These are phyloP conservation scores for Macrolepiota dolichaula DNA, from an alignment of 768 basidiomycete genomes.

Conservation along the genomic window DNA sequence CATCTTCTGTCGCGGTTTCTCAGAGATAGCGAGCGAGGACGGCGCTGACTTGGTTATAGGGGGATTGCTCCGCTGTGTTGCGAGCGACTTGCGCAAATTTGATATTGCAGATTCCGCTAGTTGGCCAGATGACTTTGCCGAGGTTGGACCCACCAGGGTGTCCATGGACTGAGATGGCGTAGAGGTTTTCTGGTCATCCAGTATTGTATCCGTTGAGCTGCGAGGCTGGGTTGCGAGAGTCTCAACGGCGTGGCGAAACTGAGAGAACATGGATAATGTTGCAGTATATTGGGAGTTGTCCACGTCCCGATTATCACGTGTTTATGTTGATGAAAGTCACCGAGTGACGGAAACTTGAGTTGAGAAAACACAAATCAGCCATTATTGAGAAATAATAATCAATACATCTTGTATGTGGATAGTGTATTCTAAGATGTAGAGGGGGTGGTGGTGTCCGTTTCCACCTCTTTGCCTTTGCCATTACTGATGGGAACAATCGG, in stretches of 20 bases:
- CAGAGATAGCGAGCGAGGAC: conserved; percentile 10
- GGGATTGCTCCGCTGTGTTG: conserved; percentile 40
- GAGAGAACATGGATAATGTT: conserved; percentile 60
- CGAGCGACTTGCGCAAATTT: conserved; percentile 63
- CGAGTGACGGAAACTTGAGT: no score
- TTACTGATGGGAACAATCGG: conserved; percentile 21
- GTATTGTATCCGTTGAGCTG: conserved; percentile 11
- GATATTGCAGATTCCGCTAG: conserved; percentile 59
- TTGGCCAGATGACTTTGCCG: conserved; percentile 44
- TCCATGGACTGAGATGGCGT: conserved; percentile 27
- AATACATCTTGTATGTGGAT: not conserved
- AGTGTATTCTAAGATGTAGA: not conserved
- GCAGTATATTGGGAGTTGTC: not conserved
- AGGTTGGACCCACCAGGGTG: conserved; percentile 21
- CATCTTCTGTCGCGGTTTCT: conserved; percentile 36
- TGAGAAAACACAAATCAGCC: not conserved
- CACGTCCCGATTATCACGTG: conserved; percentile 5
- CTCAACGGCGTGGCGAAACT: conserved; percentile 73
- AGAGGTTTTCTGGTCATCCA: conserved; percentile 15
- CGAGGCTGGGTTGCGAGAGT: conserved; percentile 40
- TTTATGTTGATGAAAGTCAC: no score
- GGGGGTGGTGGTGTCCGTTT: conserved; percentile 7
- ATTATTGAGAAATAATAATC: not conserved
- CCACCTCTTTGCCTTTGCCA: conserved; percentile 62
- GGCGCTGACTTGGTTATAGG: conserved; percentile 15